Conservation (phyloP, 148 eudicot genomes). For the Diospyros lotus region DNA sequence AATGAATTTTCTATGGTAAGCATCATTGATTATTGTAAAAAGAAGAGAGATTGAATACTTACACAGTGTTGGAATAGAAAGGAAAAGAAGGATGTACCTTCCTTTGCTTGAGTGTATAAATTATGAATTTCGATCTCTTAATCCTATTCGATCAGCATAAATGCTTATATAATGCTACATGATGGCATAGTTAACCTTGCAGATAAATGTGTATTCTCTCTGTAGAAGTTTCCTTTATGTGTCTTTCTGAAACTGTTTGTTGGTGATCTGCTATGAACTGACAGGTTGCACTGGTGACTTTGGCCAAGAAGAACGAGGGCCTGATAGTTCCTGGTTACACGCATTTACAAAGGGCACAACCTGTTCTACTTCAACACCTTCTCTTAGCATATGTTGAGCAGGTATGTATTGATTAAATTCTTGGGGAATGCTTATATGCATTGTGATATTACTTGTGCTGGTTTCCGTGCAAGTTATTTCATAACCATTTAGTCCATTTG, state of each 20-base stretch:
- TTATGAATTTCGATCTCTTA: not conserved
- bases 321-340: slow-evolving; percentile 96
- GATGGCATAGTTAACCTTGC: not conserved
- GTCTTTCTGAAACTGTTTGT: not conserved
- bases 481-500: not conserved
- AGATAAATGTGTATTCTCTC: not conserved
- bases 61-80: no score
- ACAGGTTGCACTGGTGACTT: slow-evolving; percentile 64
- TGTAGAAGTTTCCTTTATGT: not conserved
- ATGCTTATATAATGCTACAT: not conserved
- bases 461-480: not conserved
- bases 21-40: not conserved
- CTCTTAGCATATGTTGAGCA: slow-evolving; percentile 93
- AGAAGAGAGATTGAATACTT: not conserved
- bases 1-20: not conserved
- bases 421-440: not conserved
- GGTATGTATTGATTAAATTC: slow-evolving; percentile 36
- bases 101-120: not conserved
- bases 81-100: not conserved
- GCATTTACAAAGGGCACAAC: slow-evolving; percentile 97
- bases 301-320: slow-evolving; percentile 81
- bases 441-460: not conserved
- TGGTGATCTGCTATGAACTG: slow-evolving; percentile 13
- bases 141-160: no score
- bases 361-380: slow-evolving; percentile 83